Evolutionary conservation across 371 early-diverging fungal genomes (phyloP).

Genomic region (Funneliformis caledonium): DNA sequence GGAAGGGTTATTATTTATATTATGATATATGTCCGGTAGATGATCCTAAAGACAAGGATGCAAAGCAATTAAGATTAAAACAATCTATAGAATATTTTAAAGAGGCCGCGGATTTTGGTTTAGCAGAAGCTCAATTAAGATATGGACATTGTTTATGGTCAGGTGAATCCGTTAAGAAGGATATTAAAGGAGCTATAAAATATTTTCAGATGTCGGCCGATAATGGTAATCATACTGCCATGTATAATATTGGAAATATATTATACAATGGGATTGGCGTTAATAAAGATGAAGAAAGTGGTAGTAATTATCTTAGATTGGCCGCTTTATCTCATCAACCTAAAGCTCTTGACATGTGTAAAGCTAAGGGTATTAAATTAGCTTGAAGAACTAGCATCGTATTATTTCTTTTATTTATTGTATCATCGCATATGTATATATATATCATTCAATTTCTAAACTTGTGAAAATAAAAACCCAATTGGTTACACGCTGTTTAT

Average conservation of each 20-base stretch:
- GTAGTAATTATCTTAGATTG: constrained; percentile 22
- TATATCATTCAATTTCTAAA: no score
- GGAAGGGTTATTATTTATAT: constrained; percentile 39
- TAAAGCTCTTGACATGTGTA: constrained; percentile 30
- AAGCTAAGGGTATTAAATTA: constrained; percentile 18
- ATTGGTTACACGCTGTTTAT: no score
- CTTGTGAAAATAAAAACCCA: no score
- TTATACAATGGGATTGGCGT: constrained; percentile 34
- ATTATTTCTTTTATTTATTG: no score
- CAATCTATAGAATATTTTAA: constrained; percentile 29
- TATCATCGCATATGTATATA: no score
- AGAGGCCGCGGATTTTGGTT: constrained; percentile 26
- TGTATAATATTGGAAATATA: constrained; percentile 40
- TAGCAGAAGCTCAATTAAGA: constrained; percentile 35
- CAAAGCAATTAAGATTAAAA: constrained; percentile 10
- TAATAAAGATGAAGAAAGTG: constrained; percentile 13
- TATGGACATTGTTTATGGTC: constrained; percentile 40
- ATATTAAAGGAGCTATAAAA: constrained; percentile 26
- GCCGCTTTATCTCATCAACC: constrained; percentile 27
- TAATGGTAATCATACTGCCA: constrained; percentile 37
- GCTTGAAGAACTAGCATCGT: not conserved
- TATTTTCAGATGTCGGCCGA: constrained; percentile 38
- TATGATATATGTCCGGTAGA: constrained; percentile 26
- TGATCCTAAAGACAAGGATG: not conserved
- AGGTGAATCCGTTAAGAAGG: constrained; percentile 15